Percentiles rank a stretch among this genome's conserved stretches.
phyloP scores from a whole-genome alignment of 2,329 filamentous ascomycete genomes.

The Colletotrichum tropicale region DNA sequence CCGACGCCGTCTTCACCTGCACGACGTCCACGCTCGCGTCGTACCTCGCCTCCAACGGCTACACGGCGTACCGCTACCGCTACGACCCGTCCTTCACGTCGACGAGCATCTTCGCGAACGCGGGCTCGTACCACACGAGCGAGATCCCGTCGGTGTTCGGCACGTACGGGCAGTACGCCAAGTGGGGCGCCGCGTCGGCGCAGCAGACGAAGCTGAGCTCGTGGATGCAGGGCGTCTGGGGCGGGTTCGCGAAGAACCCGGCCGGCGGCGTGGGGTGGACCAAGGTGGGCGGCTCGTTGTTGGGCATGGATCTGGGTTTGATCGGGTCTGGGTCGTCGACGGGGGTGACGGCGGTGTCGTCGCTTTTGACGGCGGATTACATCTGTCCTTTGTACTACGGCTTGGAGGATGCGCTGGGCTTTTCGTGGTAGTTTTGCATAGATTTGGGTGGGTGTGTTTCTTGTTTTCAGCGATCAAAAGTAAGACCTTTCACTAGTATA shows the following conservation, averaged over 20 bases:
- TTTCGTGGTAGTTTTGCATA: background rate
- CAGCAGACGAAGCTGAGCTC: constrained; percentile 6
- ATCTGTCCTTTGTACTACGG: background rate
- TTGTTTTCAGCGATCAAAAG: background rate
- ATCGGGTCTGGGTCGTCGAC: background rate
- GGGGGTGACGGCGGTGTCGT: background rate
- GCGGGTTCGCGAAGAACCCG: constrained; percentile 7
- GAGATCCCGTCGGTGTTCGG: constrained; percentile 19
- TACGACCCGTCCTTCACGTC: constrained; percentile 10
- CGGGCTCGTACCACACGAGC: constrained; percentile 15
- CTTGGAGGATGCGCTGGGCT: background rate
- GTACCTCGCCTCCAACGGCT: background rate
- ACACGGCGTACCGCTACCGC: constrained; percentile 13
- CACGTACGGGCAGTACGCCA: background rate
- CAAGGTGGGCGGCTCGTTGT: background rate
- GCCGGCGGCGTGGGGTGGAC: background rate
- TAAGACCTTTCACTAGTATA: background rate
- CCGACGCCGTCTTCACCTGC: constrained; percentile 8
- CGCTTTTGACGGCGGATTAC: background rate
- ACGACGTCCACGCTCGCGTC: constrained; percentile 1
- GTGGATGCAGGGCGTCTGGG: constrained; percentile 13
- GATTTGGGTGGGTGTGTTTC: background rate
- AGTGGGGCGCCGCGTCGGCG: background rate
- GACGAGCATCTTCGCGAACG: constrained; percentile 7
- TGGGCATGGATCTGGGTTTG: background rate